Percentiles rank a stretch among this genome's conserved stretches.
These are phyloP conservation scores for Entelexis paramagnoliae DNA, from an alignment of 1,139 yeast species.

Conservation along the genomic window DNA sequence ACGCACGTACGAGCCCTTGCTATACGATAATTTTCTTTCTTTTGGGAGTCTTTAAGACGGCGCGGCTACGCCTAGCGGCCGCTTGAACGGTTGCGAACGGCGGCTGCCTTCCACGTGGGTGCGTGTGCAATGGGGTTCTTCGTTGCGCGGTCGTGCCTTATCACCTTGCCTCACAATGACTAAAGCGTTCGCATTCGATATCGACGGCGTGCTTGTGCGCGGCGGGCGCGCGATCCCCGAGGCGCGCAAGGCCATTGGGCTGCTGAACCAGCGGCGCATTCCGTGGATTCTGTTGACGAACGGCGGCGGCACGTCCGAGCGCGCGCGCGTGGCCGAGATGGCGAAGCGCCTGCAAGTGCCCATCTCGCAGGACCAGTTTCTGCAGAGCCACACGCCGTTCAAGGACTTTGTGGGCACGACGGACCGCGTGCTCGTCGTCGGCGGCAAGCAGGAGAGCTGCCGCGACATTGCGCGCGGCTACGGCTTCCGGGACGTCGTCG, in stretches of 20 bases:
- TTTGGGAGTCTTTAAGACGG: no score
- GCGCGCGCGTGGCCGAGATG: constrained; percentile 48
- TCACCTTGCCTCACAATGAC: constrained; percentile 10
- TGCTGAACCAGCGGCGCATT: constrained; percentile 45
- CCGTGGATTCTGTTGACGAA: constrained; percentile 84
- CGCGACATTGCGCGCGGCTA: constrained; percentile 63
- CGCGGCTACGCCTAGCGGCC: no score
- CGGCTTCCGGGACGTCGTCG: constrained; percentile 72
- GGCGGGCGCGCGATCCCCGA: constrained; percentile 61
- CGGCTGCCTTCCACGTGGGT: no score
- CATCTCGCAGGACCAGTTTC: constrained; percentile 47
- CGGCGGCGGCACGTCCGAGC: constrained; percentile 82
- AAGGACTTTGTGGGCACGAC: constrained; percentile 46
- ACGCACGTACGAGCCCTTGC: no score
- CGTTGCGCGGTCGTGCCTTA: not conserved
- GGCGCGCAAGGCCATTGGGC: constrained; percentile 54
- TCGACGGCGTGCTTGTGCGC: constrained; percentile 86
- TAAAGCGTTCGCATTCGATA: constrained; percentile 36
- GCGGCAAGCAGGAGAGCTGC: constrained; percentile 64
- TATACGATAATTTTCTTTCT: no score
- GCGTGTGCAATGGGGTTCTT: no score
- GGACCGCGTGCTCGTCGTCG: constrained; percentile 65
- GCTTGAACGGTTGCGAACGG: no score
- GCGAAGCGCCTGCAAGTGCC: constrained; percentile 44
- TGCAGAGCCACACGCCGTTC: constrained; percentile 90